These are phyloP conservation scores for Trametes polyzona DNA, from an alignment of 1,284 basidiomycete species.

Conservation along the genomic window DNA sequence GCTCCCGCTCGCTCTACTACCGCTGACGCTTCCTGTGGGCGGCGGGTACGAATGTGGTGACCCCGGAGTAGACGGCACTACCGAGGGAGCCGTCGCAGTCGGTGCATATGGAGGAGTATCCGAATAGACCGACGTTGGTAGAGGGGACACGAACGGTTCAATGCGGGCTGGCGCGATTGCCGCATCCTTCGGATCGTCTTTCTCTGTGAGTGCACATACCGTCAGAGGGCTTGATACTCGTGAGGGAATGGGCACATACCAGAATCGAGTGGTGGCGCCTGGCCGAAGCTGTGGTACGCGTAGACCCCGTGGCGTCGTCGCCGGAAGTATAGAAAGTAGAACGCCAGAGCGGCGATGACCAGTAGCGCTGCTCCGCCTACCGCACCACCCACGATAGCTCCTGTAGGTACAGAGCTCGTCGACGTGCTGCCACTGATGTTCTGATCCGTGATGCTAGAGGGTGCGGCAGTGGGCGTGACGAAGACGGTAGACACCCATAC, in stretches of 20 bases:
- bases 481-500: constrained; percentile 25
- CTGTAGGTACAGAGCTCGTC: constrained; percentile 11
- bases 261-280: constrained; percentile 12
- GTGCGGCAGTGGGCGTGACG: constrained; percentile 16
- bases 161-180: constrained; percentile 4
- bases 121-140: neutral
- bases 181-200: constrained; percentile 1
- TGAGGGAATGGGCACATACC: constrained; percentile 3
- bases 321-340: constrained; percentile 24
- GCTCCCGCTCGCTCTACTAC: constrained; percentile 4
- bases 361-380: constrained; percentile 25
- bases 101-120: constrained; percentile 1
- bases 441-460: neutral
- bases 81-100: neutral
- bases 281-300: constrained; percentile 10
- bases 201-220: constrained; percentile 14
- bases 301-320: constrained; percentile 11
- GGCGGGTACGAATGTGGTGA: constrained; percentile 7
- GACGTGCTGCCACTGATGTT: neutral
- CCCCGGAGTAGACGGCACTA: neutral
- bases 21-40: neutral
- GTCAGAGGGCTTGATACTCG: neutral
- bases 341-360: constrained; percentile 15
- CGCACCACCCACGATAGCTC: constrained; percentile 24
- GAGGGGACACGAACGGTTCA: constrained; percentile 12